Evolutionary conservation across 1,139 yeast species (phyloP), one percentile per base, ranked within the genome.

Genomic region (Barnettozyma hawaiiensis): DNA sequence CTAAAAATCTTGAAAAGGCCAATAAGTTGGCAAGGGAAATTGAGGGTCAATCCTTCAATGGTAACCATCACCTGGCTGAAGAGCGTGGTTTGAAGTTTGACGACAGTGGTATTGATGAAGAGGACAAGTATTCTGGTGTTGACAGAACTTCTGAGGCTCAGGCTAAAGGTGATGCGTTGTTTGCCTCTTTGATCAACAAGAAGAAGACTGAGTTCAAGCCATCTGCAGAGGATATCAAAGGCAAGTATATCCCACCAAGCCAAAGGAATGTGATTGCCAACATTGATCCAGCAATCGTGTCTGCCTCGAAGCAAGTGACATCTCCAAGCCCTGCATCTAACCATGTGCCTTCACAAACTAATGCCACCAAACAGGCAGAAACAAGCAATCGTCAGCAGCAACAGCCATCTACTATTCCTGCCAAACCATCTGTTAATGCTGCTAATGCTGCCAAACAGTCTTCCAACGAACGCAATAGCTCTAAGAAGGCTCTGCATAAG

Each of bases 71-170:
- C 62, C 53, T 90, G 29, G 87, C 95, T 48, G 98, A 92, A 61
- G 98, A 92, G 63, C 78, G 98, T 61, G 96, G 96, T 18, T 47
- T 78, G 12, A 61, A 61, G 18, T 75, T 84, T 32, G 96, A 86
- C 59, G 96, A 86, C 59, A 76, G 85, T 48, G 96, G 95, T 3
- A 53, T 85, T 54, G 97, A 92, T 62, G 98, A 92, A 65, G 99
- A 94, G 62, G 97, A 89, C 63, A 85, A 85, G 64, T 92, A 90
- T 60, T 87, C 97, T 3, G 97, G 97, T 37, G 98, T 92, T 42
- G 76, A 66, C 77, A 50, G 67, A 32, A 23, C 27, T 4, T 14
- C 31, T 14, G 27, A 41, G 16, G 36, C 47, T 10, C 68, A 58
- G 39, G 57, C 67, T 40, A 69, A 84, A 52, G 84, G 84, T 24